Conservation (phyloP, 2,329 filamentous ascomycete species). For the Aspergillus latus region DNA sequence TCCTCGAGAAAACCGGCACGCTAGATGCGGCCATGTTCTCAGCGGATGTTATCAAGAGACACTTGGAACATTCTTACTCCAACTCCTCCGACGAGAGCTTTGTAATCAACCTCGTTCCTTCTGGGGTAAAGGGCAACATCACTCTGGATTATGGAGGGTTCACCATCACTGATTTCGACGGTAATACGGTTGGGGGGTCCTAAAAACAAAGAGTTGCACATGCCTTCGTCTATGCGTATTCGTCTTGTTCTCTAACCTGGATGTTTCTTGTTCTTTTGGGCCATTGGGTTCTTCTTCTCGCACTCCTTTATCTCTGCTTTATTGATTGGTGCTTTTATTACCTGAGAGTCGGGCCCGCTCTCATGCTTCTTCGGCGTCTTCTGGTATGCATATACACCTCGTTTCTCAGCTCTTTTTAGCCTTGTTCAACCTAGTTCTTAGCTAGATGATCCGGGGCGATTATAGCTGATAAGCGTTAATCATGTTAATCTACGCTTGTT, state of each 20-base stretch:
- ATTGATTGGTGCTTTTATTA: neutral
- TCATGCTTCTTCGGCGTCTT: neutral
- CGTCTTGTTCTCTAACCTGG: neutral
- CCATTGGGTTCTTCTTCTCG: neutral
- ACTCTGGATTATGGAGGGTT: constrained; percentile 38
- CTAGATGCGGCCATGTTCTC: constrained; percentile 32
- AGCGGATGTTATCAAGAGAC: constrained; percentile 32
- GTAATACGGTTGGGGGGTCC: constrained; percentile 26
- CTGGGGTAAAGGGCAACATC: constrained; percentile 29
- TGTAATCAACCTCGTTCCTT: constrained; percentile 23
- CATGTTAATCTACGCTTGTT: neutral
- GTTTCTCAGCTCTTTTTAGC: neutral
- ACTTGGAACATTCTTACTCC: constrained; percentile 29
- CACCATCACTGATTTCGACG: constrained; percentile 30
- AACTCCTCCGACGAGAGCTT: constrained; percentile 23
- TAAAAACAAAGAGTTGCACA: neutral
- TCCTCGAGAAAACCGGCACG: constrained; percentile 36
- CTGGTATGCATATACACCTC: neutral
- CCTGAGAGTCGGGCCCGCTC: neutral
- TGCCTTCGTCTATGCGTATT: neutral
- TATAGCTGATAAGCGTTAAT: constrained; percentile 1
- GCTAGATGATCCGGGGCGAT: constrained; percentile 1
- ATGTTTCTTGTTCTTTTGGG: neutral
- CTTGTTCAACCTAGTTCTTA: neutral
- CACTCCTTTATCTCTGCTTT: constrained; percentile 3